Evolutionary conservation across 169 alveolate species (phyloP), one percentile per base, ranked within the genome.

Genomic region (Perkinsus olseni): DNA sequence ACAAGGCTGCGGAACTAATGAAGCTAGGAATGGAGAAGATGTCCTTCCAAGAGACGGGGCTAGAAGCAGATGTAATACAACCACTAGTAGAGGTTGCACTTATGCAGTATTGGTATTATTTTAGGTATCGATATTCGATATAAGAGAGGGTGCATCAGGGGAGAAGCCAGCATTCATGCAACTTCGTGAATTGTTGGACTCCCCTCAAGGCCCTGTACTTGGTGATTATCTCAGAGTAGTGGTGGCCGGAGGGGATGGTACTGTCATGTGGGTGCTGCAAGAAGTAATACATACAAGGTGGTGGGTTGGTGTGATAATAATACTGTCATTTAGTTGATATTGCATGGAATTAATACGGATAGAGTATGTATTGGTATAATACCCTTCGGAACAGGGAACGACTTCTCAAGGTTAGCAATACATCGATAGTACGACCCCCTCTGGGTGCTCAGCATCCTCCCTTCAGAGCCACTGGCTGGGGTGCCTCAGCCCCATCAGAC

Each of bases 381-480:
- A 36, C 97, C 98, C 34, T 96, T 95, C 94, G 98, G 98, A 8
- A 95, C 98, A 34, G 98, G 98, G 38, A 96, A 96, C 94, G 98
- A 96, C 92, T 95, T 96, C 91, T 95, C 98, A 39, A 74, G 96
- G 74, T 95, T 94, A 45, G 92, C 93, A 40, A 94, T 92, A 74
- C 91, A 92, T 38, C 38, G 92, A 6, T 40, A 40, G 34, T 93
- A 94, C 6, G 91, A n/a, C n/a, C n/a, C n/a, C n/a, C n/a, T n/a
- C n/a, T n/a, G n/a, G n/a, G n/a, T n/a, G n/a, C 91, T 38, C 94
- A 93, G 0, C 92, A 92, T 92, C 92, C 92, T 82, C 92, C 50
- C 11, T 6, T 62, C 34, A 62, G 82, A 28, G 82, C 82, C 34
- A 62, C 82, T 0, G 82, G 82, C 8, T 62, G 82, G 82, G 82